Evolutionary conservation across 768 basidiomycete species (phyloP).

Genomic region (Rhizopogon roseolus): DNA sequence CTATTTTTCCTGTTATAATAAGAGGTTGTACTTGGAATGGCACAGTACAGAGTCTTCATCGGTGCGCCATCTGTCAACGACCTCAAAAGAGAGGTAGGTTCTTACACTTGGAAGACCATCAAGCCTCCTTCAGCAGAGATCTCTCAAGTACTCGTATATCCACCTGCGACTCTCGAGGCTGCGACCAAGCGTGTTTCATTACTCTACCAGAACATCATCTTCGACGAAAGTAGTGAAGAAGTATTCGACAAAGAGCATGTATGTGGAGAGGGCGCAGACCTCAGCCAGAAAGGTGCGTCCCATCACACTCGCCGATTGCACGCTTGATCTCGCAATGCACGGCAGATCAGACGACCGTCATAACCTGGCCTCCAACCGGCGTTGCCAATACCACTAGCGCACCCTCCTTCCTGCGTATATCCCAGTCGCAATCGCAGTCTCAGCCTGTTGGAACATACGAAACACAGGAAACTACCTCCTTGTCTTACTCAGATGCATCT

Average conservation of each 20-base stretch:
- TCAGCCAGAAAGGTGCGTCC: slow-evolving; percentile 1
- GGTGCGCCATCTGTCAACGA: slow-evolving; percentile 38
- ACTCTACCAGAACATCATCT: slow-evolving; percentile 71
- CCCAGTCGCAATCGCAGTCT: slow-evolving; percentile 17
- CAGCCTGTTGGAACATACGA: slow-evolving; percentile 22
- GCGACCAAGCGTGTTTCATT: slow-evolving; percentile 67
- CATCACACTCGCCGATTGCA: background rate
- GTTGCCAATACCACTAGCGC: slow-evolving; percentile 15
- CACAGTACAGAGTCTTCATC: slow-evolving; percentile 46
- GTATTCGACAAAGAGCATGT: slow-evolving; percentile 16
- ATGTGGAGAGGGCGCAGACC: slow-evolving; percentile 12
- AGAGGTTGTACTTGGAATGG: slow-evolving; percentile 10
- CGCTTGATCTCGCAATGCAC: slow-evolving; percentile 3
- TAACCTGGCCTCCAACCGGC: slow-evolving; percentile 56
- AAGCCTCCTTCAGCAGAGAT: slow-evolving; percentile 16
- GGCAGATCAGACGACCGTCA: slow-evolving; percentile 43
- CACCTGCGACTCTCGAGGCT: slow-evolving; percentile 54
- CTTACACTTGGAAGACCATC: slow-evolving; percentile 44
- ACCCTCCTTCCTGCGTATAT: slow-evolving; percentile 22
- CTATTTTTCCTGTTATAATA: no score
- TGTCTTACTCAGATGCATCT: slow-evolving; percentile 58
- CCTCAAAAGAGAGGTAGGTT: slow-evolving; percentile 27
- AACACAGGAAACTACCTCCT: slow-evolving; percentile 46
- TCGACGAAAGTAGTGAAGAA: slow-evolving; percentile 41
- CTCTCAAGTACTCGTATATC: slow-evolving; percentile 29